A percentile compares a stretch with the other conserved stretches of the same genome.
Evolutionary conservation across 768 basidiomycete species (phyloP).

Genomic region (Leccinum ochraceum): DNA sequence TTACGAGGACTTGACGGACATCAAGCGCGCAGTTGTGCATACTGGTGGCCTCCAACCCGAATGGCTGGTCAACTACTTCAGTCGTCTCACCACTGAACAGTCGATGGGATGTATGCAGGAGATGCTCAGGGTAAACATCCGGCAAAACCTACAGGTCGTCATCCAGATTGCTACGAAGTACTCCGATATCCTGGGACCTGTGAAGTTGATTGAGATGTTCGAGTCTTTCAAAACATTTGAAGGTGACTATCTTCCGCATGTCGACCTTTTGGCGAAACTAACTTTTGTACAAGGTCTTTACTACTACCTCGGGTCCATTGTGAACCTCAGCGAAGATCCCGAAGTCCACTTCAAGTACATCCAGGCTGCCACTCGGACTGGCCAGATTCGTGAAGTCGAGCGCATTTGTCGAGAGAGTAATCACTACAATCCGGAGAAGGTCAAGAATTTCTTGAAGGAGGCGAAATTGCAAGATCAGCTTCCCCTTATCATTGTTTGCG

Average conservation of each 20-base stretch:
- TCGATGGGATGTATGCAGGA: constrained; percentile 96
- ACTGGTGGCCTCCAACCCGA: constrained; percentile 82
- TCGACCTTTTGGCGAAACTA: neutral
- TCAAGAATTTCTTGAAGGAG: constrained; percentile 99
- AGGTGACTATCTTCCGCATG: constrained; percentile 44
- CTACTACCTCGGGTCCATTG: constrained; percentile 97
- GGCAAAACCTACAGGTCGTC: constrained; percentile 95
- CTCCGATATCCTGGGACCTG: constrained; percentile 95
- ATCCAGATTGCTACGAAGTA: constrained; percentile 99
- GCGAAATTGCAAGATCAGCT: constrained; percentile 96
- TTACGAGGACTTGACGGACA: constrained; percentile 97
- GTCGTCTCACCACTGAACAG: constrained; percentile 94
- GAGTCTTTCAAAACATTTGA: constrained; percentile 98
- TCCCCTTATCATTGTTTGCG: constrained; percentile 99
- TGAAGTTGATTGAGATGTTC: constrained; percentile 98
- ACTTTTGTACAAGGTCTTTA: constrained; percentile 65
- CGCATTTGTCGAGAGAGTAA: constrained; percentile 98
- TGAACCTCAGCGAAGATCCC: constrained; percentile 93
- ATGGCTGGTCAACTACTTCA: constrained; percentile 99
- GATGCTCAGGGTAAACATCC: constrained; percentile 96
- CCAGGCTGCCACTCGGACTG: constrained; percentile 96
- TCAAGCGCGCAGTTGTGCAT: constrained; percentile 97
- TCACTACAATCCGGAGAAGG: constrained; percentile 98
- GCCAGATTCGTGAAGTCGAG: constrained; percentile 98
- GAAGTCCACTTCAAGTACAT: constrained; percentile 99